A percentile compares a stretch with the other conserved stretches of the same genome.
Evolutionary conservation across 192 early-diverging fungal genomes (phyloP).

Genomic region (Podila minutissima): DNA sequence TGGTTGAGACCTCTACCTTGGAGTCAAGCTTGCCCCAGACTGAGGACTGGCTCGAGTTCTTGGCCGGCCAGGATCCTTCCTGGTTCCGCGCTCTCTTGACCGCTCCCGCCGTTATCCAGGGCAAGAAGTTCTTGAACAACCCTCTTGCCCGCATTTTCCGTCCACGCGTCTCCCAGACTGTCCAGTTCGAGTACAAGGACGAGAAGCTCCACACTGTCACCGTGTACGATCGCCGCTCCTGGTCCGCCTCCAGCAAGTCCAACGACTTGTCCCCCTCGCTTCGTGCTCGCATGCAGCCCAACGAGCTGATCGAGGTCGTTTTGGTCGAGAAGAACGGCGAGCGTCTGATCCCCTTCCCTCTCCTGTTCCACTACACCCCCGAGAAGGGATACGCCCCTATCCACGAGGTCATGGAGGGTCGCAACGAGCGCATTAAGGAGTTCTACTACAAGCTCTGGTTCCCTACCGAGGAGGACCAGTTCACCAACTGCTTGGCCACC

Average conservation of each 20-base stretch:
- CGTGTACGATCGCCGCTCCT: slow-evolving; percentile 61
- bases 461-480: slow-evolving; percentile 54
- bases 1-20: slow-evolving; percentile 63
- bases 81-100: slow-evolving; percentile 91
- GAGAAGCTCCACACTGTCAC: slow-evolving; percentile 57
- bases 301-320: slow-evolving; percentile 64
- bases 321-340: slow-evolving; percentile 74
- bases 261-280: slow-evolving; percentile 59
- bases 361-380: slow-evolving; percentile 86
- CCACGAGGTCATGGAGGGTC: slow-evolving; percentile 88
- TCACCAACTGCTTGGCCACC: slow-evolving; percentile 57
- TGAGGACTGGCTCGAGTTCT: slow-evolving; percentile 73
- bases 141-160: slow-evolving; percentile 70
- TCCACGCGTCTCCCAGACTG: slow-evolving; percentile 67
- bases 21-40: slow-evolving; percentile 64
- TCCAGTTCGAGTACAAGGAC: slow-evolving; percentile 53
- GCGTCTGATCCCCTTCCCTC: slow-evolving; percentile 76
- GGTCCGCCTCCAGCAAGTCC: slow-evolving; percentile 63
- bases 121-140: slow-evolving; percentile 73
- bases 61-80: slow-evolving; percentile 76
- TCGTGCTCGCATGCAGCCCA: slow-evolving; percentile 57
- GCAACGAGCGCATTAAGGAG: slow-evolving; percentile 84
- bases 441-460: slow-evolving; percentile 92
- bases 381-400: slow-evolving; percentile 83
- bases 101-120: slow-evolving; percentile 81